Evolutionary conservation across 192 early-diverging fungal species (phyloP).

Genomic region (Oehlia diaphana): DNA sequence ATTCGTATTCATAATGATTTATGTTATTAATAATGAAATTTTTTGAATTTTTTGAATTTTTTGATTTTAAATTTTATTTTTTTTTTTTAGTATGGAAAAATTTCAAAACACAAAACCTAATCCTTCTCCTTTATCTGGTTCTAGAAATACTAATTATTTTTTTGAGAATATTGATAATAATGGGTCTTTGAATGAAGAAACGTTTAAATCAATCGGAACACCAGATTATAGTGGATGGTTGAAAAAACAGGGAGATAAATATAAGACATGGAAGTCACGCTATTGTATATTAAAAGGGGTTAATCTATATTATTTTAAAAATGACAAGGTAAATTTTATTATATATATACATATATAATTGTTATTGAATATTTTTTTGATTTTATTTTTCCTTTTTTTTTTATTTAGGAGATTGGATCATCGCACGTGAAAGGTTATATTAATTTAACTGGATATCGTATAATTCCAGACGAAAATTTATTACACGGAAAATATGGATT

Average conservation of each 20-base stretch:
- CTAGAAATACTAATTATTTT: not conserved
- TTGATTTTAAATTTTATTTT: too few species aligned
- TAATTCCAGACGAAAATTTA: slow-evolving; percentile 62
- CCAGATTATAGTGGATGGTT: slow-evolving; percentile 64
- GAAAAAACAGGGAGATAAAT: slow-evolving; percentile 60
- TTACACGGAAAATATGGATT: slow-evolving; percentile 62
- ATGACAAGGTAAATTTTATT: slow-evolving; percentile 31
- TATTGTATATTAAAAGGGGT: slow-evolving; percentile 64
- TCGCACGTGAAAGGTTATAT: slow-evolving; percentile 53
- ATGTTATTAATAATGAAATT: not conserved
- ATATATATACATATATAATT: too few species aligned
- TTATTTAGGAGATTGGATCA: not conserved
- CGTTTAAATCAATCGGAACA: slow-evolving; percentile 36
- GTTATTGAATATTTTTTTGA: not conserved
- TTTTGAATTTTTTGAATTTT: too few species aligned
- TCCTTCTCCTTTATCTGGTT: not conserved
- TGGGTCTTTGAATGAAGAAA: slow-evolving; percentile 32
- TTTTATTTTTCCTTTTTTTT: not conserved
- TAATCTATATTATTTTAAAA: slow-evolving; percentile 62
- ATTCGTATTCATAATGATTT: not conserved
- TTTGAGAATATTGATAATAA: slow-evolving; percentile 34
- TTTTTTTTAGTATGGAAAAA: not conserved
- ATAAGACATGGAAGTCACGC: slow-evolving; percentile 63
- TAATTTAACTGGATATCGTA: slow-evolving; percentile 58
- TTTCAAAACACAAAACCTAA: not conserved